Evolutionary conservation across 805 yeast species (phyloP).

Genomic region (Candida alai): DNA sequence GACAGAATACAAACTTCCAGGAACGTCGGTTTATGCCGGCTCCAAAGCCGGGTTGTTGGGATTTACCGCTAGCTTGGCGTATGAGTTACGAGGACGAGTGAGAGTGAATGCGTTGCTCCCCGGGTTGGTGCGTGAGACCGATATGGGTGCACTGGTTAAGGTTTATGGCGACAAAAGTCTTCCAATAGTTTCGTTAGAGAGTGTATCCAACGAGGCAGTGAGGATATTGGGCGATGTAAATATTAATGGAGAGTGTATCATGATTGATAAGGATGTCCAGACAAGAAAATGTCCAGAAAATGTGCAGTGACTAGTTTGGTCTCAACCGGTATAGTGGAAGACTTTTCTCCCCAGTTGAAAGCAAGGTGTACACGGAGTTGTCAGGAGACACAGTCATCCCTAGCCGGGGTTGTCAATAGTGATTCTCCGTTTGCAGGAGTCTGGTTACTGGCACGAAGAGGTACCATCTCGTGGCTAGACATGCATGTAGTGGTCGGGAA

Average conservation of each 20-base stretch:
- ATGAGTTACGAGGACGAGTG: constrained; percentile 53
- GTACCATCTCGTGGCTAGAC: too few species aligned
- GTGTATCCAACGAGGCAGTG: constrained; percentile 26
- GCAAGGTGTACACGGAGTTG: neutral
- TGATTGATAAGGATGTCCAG: constrained; percentile 11
- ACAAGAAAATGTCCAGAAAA: neutral
- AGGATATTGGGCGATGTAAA: constrained; percentile 18
- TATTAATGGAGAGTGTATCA: constrained; percentile 29
- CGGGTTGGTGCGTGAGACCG: constrained; percentile 63
- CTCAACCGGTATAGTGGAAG: neutral
- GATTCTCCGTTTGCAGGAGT: too few species aligned
- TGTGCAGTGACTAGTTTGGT: neutral
- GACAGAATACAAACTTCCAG: constrained; percentile 36
- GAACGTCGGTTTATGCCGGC: constrained; percentile 65
- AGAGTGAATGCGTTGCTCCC: constrained; percentile 67
- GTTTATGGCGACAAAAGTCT: constrained; percentile 16
- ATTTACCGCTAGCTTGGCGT: constrained; percentile 55
- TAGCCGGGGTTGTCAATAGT: too few species aligned
- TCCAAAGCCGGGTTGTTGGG: constrained; percentile 68
- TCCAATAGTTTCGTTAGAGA: constrained; percentile 19
- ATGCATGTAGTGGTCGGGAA: too few species aligned
- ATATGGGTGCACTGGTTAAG: constrained; percentile 47
- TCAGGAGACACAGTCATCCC: neutral
- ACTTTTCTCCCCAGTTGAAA: constrained; percentile 1
- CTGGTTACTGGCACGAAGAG: too few species aligned